phyloP scores from a whole-genome alignment of 306 rosid genomes.

The Acacia confusa region DNA sequence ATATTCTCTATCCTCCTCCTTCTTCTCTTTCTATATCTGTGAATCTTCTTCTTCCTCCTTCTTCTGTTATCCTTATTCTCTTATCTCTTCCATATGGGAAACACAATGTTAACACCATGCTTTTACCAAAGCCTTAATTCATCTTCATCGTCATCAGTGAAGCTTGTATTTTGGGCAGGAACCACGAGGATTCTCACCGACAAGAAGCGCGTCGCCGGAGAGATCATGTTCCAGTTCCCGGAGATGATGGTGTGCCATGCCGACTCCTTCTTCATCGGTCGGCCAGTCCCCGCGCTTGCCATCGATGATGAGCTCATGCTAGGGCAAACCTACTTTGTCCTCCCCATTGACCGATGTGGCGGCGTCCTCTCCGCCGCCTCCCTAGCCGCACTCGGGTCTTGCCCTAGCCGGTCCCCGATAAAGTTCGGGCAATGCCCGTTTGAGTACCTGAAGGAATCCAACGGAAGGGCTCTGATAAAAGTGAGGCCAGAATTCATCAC shows the following conservation, averaged over 20 bases:
- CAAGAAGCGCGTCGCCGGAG: constrained; percentile 56
- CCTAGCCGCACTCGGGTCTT: constrained; percentile 40
- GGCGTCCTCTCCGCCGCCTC: constrained; percentile 50
- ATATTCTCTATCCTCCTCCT: not conserved
- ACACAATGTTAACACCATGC: constrained; percentile 45
- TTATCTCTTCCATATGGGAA: constrained; percentile 44
- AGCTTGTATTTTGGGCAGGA: constrained; percentile 58
- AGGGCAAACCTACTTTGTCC: constrained; percentile 74
- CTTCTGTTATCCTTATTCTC: not conserved
- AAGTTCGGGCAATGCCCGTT: constrained; percentile 60
- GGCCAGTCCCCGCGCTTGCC: constrained; percentile 52
- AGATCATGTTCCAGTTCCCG: constrained; percentile 70
- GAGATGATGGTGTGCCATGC: constrained; percentile 73
- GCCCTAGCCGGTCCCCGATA: constrained; percentile 23
- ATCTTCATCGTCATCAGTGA: constrained; percentile 14
- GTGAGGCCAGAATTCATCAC: constrained; percentile 73
- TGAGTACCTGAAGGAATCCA: constrained; percentile 53
- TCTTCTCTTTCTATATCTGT: not conserved
- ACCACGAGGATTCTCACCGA: constrained; percentile 42
- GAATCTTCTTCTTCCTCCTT: not conserved
- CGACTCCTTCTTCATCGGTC: constrained; percentile 78
- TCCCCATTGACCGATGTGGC: constrained; percentile 54
- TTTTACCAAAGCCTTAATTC: constrained; percentile 29
- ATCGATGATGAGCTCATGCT: constrained; percentile 50
- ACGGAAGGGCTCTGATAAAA: constrained; percentile 63